Conservation (phyloP, 345 rosid species). For the Cardamine resedifolia region DNA sequence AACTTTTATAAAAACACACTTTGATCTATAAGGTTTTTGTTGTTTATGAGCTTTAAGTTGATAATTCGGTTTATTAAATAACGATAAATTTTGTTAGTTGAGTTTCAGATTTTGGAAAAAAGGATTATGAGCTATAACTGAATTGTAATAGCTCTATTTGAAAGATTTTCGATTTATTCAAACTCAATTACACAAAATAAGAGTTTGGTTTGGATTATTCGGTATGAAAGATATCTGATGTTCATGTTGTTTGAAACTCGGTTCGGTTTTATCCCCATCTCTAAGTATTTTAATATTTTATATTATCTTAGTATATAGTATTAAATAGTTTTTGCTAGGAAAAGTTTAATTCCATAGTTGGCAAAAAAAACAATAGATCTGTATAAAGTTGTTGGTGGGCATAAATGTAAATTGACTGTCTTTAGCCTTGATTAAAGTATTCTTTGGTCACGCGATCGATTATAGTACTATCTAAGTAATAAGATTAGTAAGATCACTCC, state of each 20-base stretch:
- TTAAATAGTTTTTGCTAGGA: neutral
- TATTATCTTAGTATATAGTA: neutral
- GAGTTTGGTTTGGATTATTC: neutral
- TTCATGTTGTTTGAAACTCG: neutral
- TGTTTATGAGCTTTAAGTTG: no score
- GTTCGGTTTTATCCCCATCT: neutral
- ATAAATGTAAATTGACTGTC: conserved; percentile 19
- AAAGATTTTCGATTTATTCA: neutral
- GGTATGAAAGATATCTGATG: no score
- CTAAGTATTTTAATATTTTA: neutral
- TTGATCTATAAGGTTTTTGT: no score
- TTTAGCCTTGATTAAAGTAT: conserved; percentile 6
- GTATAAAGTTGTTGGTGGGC: conserved; percentile 20
- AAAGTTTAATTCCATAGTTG: neutral
- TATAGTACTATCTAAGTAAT: neutral
- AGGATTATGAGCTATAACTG: no score
- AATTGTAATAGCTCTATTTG: no score
- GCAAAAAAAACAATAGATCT: neutral
- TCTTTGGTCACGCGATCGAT: neutral
- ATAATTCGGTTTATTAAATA: no score
- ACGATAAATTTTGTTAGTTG: no score
- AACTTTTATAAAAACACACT: neutral
- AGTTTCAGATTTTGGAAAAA: no score
- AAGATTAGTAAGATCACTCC: neutral
- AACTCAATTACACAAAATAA: no score